These are phyloP conservation scores for Rhododendron williamsianum DNA, from an alignment of 148 eudicot genomes.

Conservation along the genomic window DNA sequence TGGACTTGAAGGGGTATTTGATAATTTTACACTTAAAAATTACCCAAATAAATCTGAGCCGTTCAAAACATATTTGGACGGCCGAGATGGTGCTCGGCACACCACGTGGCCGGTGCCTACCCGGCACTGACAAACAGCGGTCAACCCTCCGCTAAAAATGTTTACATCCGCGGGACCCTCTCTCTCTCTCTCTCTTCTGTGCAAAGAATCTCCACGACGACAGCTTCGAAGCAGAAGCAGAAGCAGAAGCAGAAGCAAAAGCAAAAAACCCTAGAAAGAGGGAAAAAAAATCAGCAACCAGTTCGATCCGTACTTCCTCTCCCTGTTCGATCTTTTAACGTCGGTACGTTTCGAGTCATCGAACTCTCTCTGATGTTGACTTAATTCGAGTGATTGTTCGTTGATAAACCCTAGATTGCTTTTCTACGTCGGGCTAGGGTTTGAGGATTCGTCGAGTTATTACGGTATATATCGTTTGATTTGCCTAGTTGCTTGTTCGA, in stretches of 20 bases:
- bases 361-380: background rate
- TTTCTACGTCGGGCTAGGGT: background rate
- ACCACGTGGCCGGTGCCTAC: too few species aligned
- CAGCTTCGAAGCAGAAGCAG: background rate
- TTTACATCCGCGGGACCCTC: background rate
- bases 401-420: background rate
- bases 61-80: too few species aligned
- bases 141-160: background rate
- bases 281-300: background rate
- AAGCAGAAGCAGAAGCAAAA: background rate
- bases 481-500: background rate
- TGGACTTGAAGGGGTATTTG: too few species aligned
- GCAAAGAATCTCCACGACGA: background rate
- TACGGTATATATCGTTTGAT: background rate
- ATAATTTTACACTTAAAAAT: too few species aligned
- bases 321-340: background rate
- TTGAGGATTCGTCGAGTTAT: background rate
- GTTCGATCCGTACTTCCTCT: background rate
- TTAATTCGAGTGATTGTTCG: background rate
- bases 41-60: too few species aligned
- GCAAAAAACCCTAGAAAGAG: background rate
- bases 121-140: background rate
- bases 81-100: too few species aligned
- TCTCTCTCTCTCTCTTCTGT: background rate
- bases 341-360: background rate